These are phyloP conservation scores for Lecanicillium sp. DNA, from an alignment of 2,329 filamentous ascomycete genomes.

Conservation along the genomic window DNA sequence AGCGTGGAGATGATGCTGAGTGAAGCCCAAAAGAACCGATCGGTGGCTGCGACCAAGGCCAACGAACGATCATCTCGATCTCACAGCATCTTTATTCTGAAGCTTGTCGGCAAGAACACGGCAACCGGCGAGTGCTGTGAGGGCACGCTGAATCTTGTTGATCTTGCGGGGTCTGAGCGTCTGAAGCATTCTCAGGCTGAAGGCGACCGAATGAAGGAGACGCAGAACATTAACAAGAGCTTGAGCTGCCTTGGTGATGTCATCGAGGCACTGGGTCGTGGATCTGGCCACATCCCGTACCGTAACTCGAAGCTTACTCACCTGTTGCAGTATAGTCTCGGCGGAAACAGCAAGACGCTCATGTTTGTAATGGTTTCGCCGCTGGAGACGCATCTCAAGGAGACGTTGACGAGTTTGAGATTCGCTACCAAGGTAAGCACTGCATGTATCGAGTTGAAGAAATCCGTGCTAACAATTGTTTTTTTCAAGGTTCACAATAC, in stretches of 20 bases:
- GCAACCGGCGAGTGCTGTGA: constrained; percentile 79
- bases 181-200: constrained; percentile 80
- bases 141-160: constrained; percentile 90
- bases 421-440: constrained; percentile 87
- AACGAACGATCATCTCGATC: constrained; percentile 92
- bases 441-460: too few species aligned
- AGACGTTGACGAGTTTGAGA: constrained; percentile 88
- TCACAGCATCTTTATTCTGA: constrained; percentile 94
- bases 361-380: constrained; percentile 99
- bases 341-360: constrained; percentile 92
- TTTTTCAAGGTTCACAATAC: constrained; percentile 65
- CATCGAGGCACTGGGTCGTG: constrained; percentile 82
- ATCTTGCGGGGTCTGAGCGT: constrained; percentile 87
- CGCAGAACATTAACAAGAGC: constrained; percentile 95
- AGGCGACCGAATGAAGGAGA: constrained; percentile 83
- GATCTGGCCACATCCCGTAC: constrained; percentile 82
- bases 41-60: constrained; percentile 92
- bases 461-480: background rate
- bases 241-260: constrained; percentile 89
- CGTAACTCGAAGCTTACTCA: constrained; percentile 96
- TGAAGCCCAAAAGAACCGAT: constrained; percentile 76
- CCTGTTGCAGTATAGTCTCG: constrained; percentile 85
- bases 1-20: constrained; percentile 74
- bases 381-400: constrained; percentile 78
- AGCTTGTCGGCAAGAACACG: constrained; percentile 59